phyloP scores from a whole-genome alignment of 352 stramenopile species.

The Globisporangium alternatum region DNA sequence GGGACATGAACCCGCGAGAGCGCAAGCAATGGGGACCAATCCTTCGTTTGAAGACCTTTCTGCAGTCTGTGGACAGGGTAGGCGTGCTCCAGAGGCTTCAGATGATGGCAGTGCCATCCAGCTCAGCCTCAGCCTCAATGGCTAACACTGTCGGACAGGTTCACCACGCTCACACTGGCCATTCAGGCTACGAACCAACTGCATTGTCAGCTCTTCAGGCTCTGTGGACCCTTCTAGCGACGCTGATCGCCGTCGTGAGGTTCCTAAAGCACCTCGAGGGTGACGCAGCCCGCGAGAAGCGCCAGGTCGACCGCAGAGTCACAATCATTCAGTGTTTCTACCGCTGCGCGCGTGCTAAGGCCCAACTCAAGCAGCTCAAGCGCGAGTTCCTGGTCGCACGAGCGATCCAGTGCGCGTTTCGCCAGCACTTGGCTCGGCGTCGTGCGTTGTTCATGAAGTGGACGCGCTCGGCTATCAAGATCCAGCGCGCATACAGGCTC shows the following conservation, averaged over 20 bases:
- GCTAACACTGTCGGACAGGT: background rate
- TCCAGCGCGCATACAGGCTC: constrained; percentile 63
- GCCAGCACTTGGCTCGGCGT: constrained; percentile 60
- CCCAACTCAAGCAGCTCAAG: constrained; percentile 23
- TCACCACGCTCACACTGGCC: background rate
- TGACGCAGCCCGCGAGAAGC: constrained; percentile 23
- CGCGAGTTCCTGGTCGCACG: constrained; percentile 35
- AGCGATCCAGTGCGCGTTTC: constrained; percentile 64
- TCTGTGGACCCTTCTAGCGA: constrained; percentile 22
- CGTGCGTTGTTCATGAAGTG: constrained; percentile 43
- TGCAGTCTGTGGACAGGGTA: constrained; percentile 6
- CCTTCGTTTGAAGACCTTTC: background rate
- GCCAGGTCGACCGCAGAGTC: constrained; percentile 21
- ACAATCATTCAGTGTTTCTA: constrained; percentile 49
- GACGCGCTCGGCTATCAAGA: constrained; percentile 38
- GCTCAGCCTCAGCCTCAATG: background rate
- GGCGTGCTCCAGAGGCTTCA: background rate
- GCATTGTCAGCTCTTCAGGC: constrained; percentile 10
- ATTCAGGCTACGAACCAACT: background rate
- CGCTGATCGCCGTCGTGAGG: constrained; percentile 36
- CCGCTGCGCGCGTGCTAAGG: constrained; percentile 27
- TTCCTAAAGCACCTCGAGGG: constrained; percentile 57
- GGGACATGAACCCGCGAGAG: constrained; percentile 9
- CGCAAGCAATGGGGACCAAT: constrained; percentile 11
- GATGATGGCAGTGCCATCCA: background rate